Evolutionary conservation across 495 filamentous ascomycete genomes (phyloP), one percentile per base, ranked within the genome.

Genomic region (Oleoguttula mirabilis): DNA sequence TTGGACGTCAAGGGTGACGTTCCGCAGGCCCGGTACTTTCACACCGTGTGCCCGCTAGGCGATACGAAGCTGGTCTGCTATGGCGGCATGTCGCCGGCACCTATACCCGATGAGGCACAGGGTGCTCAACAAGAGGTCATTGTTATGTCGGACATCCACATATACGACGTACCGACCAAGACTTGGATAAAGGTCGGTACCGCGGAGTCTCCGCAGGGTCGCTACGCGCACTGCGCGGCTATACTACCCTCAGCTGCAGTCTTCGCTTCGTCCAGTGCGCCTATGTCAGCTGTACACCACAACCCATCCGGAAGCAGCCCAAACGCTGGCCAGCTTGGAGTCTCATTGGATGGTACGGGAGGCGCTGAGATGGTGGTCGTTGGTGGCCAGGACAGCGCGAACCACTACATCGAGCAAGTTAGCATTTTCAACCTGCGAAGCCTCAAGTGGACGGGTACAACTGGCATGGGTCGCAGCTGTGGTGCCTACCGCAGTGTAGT

Each of bases 311-410:
- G 77, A 8, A 63, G 73, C 15, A 80, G 80, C 44, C 81, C 83
- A 3, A 85, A 94, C 56, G 82, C 88, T 56, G 87, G 87, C 16
- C 73, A 77, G 0, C 75, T 94, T 41, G 88, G 90, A 2, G 79
- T 93, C 25, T 79, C 76, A 46, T 74, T 95, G 31, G 87, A 96
- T 62, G 88, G 92, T 0, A 75, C 75, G 22, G 90, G 92, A 7
- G 90, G 92, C 11, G 86, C 92, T 2, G 88, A 98, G 62, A 92
- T 98, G 92, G 75, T 98, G 10, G 79, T 98, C 7, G 88, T 96
- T 12, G 90, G 90, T 35, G 90, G 90, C 3, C 90, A 98, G 57
- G 88, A 96, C 56, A 88, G 82, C 45, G 82, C 82, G n/a, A 96
- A 96, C 56, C 85, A 94, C 56, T 98, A 98, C 52, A 96, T 98